Conservation (phyloP, 352 stramenopile genomes). For the Globisporangium paroecandrum region DNA sequence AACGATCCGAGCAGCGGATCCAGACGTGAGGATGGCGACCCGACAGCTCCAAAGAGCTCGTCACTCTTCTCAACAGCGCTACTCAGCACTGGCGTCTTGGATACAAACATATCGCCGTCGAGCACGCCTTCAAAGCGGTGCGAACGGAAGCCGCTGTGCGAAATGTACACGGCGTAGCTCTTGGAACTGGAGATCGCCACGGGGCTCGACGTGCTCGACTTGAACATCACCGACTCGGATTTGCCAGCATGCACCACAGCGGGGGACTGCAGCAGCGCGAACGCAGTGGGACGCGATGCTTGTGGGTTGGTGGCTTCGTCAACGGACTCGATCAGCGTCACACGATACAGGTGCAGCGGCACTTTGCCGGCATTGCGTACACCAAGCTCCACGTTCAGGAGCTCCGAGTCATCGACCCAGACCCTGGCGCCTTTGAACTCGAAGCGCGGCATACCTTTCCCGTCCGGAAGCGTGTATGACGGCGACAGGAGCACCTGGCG, state of each 20-base stretch:
- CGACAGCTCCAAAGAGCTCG: conserved; percentile 30
- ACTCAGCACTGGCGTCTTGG: conserved; percentile 10
- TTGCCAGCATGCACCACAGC: conserved; percentile 29
- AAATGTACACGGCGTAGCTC: conserved; percentile 55
- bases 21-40: conserved; percentile 21
- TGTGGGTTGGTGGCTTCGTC: conserved; percentile 6
- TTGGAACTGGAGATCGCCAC: conserved; percentile 22
- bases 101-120: conserved; percentile 32
- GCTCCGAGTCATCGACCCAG: conserved; percentile 28
- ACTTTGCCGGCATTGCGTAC: conserved; percentile 41
- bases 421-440: conserved; percentile 34
- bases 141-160: conserved; percentile 50
- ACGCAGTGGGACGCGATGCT: conserved; percentile 3
- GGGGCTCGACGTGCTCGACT: conserved; percentile 22
- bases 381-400: conserved; percentile 32
- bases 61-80: conserved; percentile 20
- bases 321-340: conserved; percentile 23
- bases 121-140: conserved; percentile 51
- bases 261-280: conserved; percentile 31
- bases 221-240: conserved; percentile 27
- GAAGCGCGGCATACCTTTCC: conserved; percentile 41
- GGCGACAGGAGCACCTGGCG: conserved; percentile 28
- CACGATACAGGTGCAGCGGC: conserved; percentile 43
- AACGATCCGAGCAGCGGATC: conserved; percentile 37
- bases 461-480: conserved; percentile 31